Evolutionary conservation across 345 rosid species (phyloP).

Genomic region (Dipteronia dyeriana): DNA sequence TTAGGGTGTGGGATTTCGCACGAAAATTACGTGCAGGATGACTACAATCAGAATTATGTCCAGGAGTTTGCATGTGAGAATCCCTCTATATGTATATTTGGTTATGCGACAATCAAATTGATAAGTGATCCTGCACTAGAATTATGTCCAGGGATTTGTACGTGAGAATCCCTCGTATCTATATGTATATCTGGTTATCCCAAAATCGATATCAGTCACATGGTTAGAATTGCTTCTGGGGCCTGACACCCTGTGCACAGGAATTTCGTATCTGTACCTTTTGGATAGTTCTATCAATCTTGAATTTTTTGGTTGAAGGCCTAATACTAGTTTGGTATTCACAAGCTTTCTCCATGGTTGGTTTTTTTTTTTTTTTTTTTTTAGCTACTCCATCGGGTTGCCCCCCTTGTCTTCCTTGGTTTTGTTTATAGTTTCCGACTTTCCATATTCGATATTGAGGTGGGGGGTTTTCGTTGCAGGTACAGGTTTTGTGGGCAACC

Average conservation of each 20-base stretch:
- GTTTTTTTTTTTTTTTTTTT: slow-evolving; percentile 2
- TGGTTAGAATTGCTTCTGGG: background rate
- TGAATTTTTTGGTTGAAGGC: background rate
- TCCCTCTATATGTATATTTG: too few species aligned
- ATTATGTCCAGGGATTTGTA: too few species aligned
- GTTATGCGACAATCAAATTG: too few species aligned
- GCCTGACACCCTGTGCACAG: background rate
- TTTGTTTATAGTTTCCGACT: background rate
- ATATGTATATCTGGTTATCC: background rate
- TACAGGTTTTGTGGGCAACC: slow-evolving; percentile 74
- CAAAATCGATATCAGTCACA: background rate
- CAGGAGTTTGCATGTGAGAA: too few species aligned
- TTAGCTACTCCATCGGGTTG: background rate
- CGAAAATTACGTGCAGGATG: too few species aligned
- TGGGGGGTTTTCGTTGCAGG: slow-evolving; percentile 41
- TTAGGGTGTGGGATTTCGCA: too few species aligned
- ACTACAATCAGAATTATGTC: too few species aligned
- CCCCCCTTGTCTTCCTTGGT: background rate
- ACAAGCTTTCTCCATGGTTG: background rate
- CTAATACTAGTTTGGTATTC: background rate
- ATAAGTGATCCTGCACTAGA: too few species aligned
- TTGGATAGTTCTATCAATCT: background rate
- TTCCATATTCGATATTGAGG: background rate
- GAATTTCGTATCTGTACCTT: background rate
- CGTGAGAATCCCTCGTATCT: background rate